A percentile compares a stretch with the other conserved stretches of the same genome.
These are phyloP conservation scores for Pterulicium gracile DNA, from an alignment of 1,284 basidiomycete species.

Conservation along the genomic window DNA sequence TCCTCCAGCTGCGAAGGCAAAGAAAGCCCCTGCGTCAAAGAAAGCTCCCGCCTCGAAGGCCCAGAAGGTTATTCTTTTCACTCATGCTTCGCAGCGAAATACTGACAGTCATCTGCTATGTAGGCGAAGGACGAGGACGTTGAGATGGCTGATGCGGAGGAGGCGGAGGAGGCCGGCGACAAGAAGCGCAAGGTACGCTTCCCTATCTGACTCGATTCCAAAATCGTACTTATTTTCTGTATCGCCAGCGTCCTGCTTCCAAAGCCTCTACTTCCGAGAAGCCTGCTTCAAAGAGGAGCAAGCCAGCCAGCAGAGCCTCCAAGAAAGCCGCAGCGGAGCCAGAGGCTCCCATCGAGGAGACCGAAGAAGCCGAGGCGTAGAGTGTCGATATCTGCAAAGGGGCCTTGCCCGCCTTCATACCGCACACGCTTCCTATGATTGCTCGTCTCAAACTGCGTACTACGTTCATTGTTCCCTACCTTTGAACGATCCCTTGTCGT, in stretches of 20 bases:
- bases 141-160: slow-evolving; percentile 18
- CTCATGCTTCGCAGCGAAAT: background rate
- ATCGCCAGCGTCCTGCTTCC: background rate
- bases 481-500: too few species aligned
- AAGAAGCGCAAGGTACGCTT: slow-evolving; percentile 36
- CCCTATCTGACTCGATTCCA: too few species aligned
- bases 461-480: too few species aligned
- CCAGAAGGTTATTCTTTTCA: slow-evolving; percentile 12
- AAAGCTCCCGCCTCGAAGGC: slow-evolving; percentile 2
- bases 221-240: background rate
- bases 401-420: too few species aligned
- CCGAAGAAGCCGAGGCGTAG: background rate
- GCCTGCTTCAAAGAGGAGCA: background rate
- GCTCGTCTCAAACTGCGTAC: too few species aligned
- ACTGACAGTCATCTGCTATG: background rate
- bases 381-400: too few species aligned
- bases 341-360: background rate
- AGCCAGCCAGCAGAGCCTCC: background rate
- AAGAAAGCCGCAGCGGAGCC: background rate
- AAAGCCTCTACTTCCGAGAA: background rate
- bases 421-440: too few species aligned
- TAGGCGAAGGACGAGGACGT: slow-evolving; percentile 13
- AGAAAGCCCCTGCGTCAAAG: background rate
- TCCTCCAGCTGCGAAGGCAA: background rate
- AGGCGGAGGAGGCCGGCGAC: slow-evolving; percentile 19